Percentiles rank a stretch among this genome's conserved stretches.
phyloP scores from a whole-genome alignment of 1,284 basidiomycete genomes.

The Hymenochaete sp. region DNA sequence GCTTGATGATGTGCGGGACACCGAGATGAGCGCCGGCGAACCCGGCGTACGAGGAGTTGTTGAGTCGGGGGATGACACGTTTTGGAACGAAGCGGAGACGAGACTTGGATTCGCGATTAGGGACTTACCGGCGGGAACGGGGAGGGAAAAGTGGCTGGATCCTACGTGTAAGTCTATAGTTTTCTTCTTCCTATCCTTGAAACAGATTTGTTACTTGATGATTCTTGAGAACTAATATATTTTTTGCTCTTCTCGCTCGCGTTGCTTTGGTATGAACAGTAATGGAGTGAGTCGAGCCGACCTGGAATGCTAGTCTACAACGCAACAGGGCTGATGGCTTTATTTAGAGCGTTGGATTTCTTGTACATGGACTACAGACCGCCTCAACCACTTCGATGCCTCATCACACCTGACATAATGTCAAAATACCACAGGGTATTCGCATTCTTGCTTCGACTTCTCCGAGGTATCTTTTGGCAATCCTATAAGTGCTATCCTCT shows the following conservation, averaged over 20 bases:
- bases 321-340: slow-evolving; percentile 13
- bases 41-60: too few relatives aligned
- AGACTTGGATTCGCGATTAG: slow-evolving; percentile 76
- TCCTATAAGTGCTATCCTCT: not conserved
- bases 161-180: slow-evolving; percentile 50
- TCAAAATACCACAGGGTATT: slow-evolving; percentile 82
- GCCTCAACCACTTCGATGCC: slow-evolving; percentile 56
- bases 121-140: slow-evolving; percentile 54
- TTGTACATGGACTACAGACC: slow-evolving; percentile 81
- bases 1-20: slow-evolving; percentile 31
- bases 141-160: slow-evolving; percentile 68
- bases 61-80: slow-evolving; percentile 25
- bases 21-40: slow-evolving; percentile 15
- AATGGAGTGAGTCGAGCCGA: slow-evolving; percentile 48
- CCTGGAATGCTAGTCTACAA: slow-evolving; percentile 22
- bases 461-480: slow-evolving; percentile 46
- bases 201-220: not conserved
- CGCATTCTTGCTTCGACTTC: slow-evolving; percentile 65
- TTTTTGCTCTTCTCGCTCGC: too few relatives aligned
- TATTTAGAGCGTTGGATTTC: slow-evolving; percentile 70
- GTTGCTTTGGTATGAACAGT: too few relatives aligned
- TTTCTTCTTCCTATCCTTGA: slow-evolving; percentile 2
- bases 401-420: slow-evolving; percentile 61
- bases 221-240: too few relatives aligned
- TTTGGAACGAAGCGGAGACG: slow-evolving; percentile 58